These are phyloP conservation scores for Monascus purpureus DNA, from an alignment of 495 filamentous ascomycete genomes.

Conservation along the genomic window DNA sequence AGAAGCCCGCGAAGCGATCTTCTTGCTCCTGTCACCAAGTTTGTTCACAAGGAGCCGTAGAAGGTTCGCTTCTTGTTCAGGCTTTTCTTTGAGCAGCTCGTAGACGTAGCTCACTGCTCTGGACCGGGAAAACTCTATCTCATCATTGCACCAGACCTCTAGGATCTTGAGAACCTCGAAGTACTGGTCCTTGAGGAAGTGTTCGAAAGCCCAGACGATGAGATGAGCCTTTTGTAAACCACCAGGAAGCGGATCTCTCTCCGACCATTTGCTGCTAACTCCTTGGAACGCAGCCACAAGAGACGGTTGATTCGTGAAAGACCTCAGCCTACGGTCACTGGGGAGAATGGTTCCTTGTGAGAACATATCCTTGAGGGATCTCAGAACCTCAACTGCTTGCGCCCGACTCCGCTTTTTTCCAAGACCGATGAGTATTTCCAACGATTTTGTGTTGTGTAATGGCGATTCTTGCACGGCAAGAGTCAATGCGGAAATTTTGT, in stretches of 20 bases:
- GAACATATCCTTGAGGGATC: slow-evolving; percentile 85
- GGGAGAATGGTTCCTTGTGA: slow-evolving; percentile 78
- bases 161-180: slow-evolving; percentile 84
- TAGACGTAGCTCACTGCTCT: slow-evolving; percentile 79
- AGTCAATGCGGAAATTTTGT: slow-evolving; percentile 91
- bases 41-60: slow-evolving; percentile 88
- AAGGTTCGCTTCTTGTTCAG: slow-evolving; percentile 92
- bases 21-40: slow-evolving; percentile 83
- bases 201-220: slow-evolving; percentile 83
- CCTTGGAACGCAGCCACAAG: slow-evolving; percentile 54
- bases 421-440: slow-evolving; percentile 67
- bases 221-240: slow-evolving; percentile 59
- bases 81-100: slow-evolving; percentile 84
- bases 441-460: slow-evolving; percentile 74
- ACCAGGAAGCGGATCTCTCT: slow-evolving; percentile 51
- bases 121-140: slow-evolving; percentile 79
- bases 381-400: slow-evolving; percentile 84
- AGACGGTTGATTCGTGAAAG: slow-evolving; percentile 67
- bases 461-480: slow-evolving; percentile 91
- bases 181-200: slow-evolving; percentile 82
- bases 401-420: slow-evolving; percentile 81
- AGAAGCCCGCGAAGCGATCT: slow-evolving; percentile 83
- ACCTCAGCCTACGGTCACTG: slow-evolving; percentile 59
- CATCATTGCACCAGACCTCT: slow-evolving; percentile 83
- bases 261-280: slow-evolving; percentile 43